Evolutionary conservation across 1,284 basidiomycete species (phyloP), one percentile per base, ranked within the genome.

Genomic region (Malassezia japonica): DNA sequence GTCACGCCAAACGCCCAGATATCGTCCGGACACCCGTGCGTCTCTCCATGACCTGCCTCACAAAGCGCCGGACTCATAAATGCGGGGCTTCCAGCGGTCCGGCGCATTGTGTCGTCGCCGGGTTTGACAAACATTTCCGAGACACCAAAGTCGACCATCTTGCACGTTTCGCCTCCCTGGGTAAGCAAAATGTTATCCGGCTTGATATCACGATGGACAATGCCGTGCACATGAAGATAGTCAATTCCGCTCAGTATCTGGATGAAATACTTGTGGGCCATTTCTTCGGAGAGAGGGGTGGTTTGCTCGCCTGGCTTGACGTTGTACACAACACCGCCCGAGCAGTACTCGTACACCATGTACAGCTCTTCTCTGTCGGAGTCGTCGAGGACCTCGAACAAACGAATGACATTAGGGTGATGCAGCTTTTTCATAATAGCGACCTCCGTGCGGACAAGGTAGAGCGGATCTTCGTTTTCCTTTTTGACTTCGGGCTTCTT

Each of bases 141-240:
- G 0, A 80, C 78, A 25, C 79, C 79, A 65, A 81, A 81, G 57
- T 80, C 78, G 59, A 76, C 79, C 40, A 81, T 73, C 63, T 80
- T 80, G 70, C 78, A 78, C 9, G 69, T 66, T 43, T 71, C 64
- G n/a, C 70, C 62, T 53, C 78, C 75, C n/a, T 70, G 69, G 10
- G 74, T 74, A 13, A 80, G 70, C 21, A 81, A 71, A 27, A 79
- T 75, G 64, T 81, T 79, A 60, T 78, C 78, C 0, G 78, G 78
- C 61, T 79, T 78, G 71, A 78, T 76, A 56, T 78, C 77, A 12
- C 76, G 72, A 60, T 78, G 78, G 5, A 77, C 75, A 27, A 81
- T 76, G 25, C 76, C 75, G 65, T 79, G 79, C 32, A 73, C 71
- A 62, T 81, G 79, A 9, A 81, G 66, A 57, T 80, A 80, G 60